These are phyloP conservation scores for Mercurialis annua DNA, from an alignment of 345 rosid genomes.

Conservation along the genomic window DNA sequence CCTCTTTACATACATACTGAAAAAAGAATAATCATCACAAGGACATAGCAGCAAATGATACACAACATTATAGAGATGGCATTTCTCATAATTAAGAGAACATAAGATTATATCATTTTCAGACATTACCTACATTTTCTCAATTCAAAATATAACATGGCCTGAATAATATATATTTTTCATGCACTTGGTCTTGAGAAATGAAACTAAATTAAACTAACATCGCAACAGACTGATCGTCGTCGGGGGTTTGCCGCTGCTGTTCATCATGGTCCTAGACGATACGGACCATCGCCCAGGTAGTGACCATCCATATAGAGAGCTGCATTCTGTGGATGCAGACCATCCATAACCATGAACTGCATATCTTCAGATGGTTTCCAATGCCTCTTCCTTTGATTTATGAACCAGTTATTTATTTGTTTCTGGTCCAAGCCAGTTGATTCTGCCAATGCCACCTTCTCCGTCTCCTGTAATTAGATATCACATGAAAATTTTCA, in stretches of 20 bases:
- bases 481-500: not conserved
- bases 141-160: not conserved
- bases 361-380: slow-evolving; percentile 99
- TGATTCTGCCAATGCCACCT: slow-evolving; percentile 91
- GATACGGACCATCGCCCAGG: slow-evolving; percentile 91
- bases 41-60: not conserved
- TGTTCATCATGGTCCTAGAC: slow-evolving; percentile 69
- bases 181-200: not conserved
- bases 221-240: too few relatives aligned
- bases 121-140: slow-evolving; percentile 4
- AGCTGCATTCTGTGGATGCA: slow-evolving; percentile 80
- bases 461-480: slow-evolving; percentile 85
- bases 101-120: not conserved
- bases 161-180: not conserved
- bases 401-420: slow-evolving; percentile 97
- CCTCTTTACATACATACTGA: too few relatives aligned
- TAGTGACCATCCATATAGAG: slow-evolving; percentile 88
- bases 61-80: slow-evolving; percentile 1
- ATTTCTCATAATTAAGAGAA: not conserved
- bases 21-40: too few relatives aligned
- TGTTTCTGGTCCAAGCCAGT: slow-evolving; percentile 99
- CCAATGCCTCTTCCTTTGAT: slow-evolving; percentile 98
- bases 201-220: slow-evolving; percentile 13
- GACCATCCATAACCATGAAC: slow-evolving; percentile 99
- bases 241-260: not conserved